Evolutionary conservation across 345 rosid species (phyloP).

Genomic region (Lenwebbia sp.): DNA sequence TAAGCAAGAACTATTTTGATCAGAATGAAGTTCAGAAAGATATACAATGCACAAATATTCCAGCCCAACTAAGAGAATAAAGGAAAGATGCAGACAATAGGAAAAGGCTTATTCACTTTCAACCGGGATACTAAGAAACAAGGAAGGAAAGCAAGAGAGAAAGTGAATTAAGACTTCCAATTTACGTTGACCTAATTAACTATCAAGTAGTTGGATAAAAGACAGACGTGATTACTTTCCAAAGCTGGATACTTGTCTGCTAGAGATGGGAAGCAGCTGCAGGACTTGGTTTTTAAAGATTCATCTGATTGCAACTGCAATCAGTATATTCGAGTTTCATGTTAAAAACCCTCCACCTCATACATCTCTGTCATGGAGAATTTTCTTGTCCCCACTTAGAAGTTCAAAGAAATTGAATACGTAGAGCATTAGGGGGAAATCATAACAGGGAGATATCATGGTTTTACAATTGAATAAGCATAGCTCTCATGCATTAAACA

Average conservation of each 20-base stretch:
- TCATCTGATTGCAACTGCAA: background rate
- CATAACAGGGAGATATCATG: background rate
- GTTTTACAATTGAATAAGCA: background rate
- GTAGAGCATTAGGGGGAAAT: background rate
- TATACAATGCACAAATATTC: background rate
- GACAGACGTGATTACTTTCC: background rate
- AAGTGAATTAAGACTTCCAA: background rate
- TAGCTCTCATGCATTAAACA: background rate
- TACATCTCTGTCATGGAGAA: background rate
- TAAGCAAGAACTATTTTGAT: constrained; percentile 11
- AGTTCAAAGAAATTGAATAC: background rate
- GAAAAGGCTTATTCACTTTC: background rate
- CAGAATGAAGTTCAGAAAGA: background rate
- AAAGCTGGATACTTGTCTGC: background rate
- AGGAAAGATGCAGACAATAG: background rate
- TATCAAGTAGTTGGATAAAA: too few species aligned
- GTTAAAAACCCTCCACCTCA: background rate
- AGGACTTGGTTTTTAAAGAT: background rate
- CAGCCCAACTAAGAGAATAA: background rate
- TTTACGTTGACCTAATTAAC: background rate
- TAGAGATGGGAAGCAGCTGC: background rate
- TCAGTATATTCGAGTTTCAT: background rate
- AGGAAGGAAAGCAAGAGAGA: background rate
- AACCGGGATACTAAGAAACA: background rate
- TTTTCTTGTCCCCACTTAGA: background rate